Conservation (phyloP, 2,329 filamentous ascomycete genomes). For the Endoconidiophora polonica region DNA sequence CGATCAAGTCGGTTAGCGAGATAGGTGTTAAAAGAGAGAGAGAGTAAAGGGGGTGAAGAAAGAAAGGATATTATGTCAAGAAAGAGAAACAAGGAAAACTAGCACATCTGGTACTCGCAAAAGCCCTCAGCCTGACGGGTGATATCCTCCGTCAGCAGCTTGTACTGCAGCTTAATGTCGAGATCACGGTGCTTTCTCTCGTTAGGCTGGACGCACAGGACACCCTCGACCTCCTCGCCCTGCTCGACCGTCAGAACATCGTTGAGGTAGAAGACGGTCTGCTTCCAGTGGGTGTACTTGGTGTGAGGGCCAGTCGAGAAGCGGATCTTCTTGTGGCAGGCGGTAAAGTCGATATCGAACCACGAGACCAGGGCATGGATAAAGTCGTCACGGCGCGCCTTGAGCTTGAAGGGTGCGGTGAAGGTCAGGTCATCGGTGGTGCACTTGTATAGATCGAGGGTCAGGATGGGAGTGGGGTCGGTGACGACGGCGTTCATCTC, state of each 20-base stretch:
- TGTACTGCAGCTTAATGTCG: slow-evolving; percentile 76
- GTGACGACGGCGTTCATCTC: slow-evolving; percentile 95
- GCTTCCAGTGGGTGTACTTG: slow-evolving; percentile 99
- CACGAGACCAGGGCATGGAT: slow-evolving; percentile 91
- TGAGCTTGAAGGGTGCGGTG: slow-evolving; percentile 57
- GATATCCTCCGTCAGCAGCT: slow-evolving; percentile 58
- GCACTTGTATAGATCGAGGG: slow-evolving; percentile 86
- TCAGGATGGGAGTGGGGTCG: slow-evolving; percentile 70
- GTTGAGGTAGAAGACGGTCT: slow-evolving; percentile 94
- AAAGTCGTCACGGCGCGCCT: slow-evolving; percentile 75
- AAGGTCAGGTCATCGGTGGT: slow-evolving; percentile 72
- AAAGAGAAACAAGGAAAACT: slow-evolving; percentile 15
- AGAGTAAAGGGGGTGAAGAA: background rate
- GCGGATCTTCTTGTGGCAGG: slow-evolving; percentile 92
- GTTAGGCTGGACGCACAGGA: slow-evolving; percentile 72
- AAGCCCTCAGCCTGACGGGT: slow-evolving; percentile 51
- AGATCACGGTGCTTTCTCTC: slow-evolving; percentile 87
- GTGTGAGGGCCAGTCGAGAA: slow-evolving; percentile 97
- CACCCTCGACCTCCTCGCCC: slow-evolving; percentile 61
- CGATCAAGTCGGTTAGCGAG: background rate
- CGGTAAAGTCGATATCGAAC: slow-evolving; percentile 98
- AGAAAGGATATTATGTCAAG: background rate
- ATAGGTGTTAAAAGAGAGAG: background rate
- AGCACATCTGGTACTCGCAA: slow-evolving; percentile 70
- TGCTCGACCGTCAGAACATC: slow-evolving; percentile 85